These are phyloP conservation scores for Colletotrichum ledebouriae DNA, from an alignment of 2,329 filamentous ascomycete species.

Conservation along the genomic window DNA sequence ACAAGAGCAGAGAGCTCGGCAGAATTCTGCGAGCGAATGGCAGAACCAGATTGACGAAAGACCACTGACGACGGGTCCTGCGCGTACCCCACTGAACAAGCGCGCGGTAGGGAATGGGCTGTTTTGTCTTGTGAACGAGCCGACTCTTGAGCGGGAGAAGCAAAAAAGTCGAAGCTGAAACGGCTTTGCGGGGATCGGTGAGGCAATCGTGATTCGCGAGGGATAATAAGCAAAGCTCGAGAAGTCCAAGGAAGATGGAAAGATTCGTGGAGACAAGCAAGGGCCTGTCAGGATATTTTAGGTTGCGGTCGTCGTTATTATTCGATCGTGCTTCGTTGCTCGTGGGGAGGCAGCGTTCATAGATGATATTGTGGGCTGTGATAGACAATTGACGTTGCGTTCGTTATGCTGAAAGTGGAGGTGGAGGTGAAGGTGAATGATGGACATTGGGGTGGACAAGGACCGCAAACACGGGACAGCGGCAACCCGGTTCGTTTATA, in stretches of 20 bases:
- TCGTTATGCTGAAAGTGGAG: slow-evolving; percentile 29
- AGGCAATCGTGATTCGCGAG: slow-evolving; percentile 10
- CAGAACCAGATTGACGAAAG: slow-evolving; percentile 21
- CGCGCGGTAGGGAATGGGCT: slow-evolving; percentile 37
- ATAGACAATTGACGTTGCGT: slow-evolving; percentile 30
- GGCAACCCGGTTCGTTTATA: slow-evolving; percentile 37
- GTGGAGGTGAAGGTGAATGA: slow-evolving; percentile 22
- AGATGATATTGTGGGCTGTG: slow-evolving; percentile 9
- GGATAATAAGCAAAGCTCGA: background rate
- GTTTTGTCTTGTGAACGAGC: slow-evolving; percentile 6
- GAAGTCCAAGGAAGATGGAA: background rate
- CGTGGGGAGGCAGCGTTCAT: background rate
- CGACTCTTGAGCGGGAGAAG: slow-evolving; percentile 12
- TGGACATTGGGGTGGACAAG: slow-evolving; percentile 23
- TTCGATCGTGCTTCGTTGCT: background rate
- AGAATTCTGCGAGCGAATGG: slow-evolving; percentile 15
- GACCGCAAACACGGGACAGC: slow-evolving; percentile 6
- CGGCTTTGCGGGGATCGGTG: slow-evolving; percentile 20
- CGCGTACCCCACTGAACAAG: slow-evolving; percentile 40
- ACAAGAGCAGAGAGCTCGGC: background rate
- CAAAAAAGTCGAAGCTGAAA: slow-evolving; percentile 28
- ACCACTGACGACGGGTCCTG: slow-evolving; percentile 13
- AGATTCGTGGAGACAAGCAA: slow-evolving; percentile 10
- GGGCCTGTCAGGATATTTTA: background rate
- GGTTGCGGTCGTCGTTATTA: slow-evolving; percentile 7